A percentile compares a stretch with the other conserved stretches of the same genome.
These are phyloP conservation scores for Cyberlindnera meyerae DNA, from an alignment of 805 yeast species.

Conservation along the genomic window DNA sequence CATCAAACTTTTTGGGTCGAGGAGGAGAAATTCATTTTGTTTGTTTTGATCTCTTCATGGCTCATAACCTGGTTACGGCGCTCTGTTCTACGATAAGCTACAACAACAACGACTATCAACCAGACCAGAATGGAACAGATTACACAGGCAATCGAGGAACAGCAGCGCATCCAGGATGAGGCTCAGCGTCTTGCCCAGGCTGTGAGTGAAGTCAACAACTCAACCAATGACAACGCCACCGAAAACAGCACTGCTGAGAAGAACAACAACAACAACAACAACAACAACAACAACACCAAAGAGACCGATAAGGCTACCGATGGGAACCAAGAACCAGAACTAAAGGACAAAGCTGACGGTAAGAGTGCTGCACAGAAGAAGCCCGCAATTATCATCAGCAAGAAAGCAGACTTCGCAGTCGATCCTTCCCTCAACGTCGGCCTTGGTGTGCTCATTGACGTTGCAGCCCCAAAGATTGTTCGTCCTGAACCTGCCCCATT, in stretches of 20 bases:
- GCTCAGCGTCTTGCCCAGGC: conserved; percentile 34
- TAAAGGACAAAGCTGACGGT: neutral
- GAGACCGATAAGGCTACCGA: too few species aligned
- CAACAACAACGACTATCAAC: neutral
- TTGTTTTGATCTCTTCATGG: neutral
- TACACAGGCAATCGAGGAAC: conserved; percentile 26
- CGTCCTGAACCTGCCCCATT: conserved; percentile 1
- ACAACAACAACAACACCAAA: neutral
- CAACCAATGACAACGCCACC: too few species aligned
- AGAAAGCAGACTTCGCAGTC: conserved; percentile 14
- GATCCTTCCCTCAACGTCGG: conserved; percentile 24
- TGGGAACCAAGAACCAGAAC: too few species aligned
- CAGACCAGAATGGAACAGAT: conserved; percentile 4
- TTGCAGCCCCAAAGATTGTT: conserved; percentile 19
- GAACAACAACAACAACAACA: conserved; percentile 4
- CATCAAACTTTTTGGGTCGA: too few species aligned
- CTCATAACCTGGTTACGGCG: conserved; percentile 18
- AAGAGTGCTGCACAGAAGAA: too few species aligned
- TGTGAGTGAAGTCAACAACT: conserved; percentile 38
- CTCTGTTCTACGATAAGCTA: too few species aligned
- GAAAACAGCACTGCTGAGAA: conserved; percentile 56
- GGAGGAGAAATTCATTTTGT: neutral
- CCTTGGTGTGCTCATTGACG: conserved; percentile 21
- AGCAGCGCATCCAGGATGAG: conserved; percentile 33
- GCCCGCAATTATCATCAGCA: too few species aligned